Evolutionary conservation across 2,329 filamentous ascomycete species (phyloP).

Genomic region (Sporothrix schenckii): DNA sequence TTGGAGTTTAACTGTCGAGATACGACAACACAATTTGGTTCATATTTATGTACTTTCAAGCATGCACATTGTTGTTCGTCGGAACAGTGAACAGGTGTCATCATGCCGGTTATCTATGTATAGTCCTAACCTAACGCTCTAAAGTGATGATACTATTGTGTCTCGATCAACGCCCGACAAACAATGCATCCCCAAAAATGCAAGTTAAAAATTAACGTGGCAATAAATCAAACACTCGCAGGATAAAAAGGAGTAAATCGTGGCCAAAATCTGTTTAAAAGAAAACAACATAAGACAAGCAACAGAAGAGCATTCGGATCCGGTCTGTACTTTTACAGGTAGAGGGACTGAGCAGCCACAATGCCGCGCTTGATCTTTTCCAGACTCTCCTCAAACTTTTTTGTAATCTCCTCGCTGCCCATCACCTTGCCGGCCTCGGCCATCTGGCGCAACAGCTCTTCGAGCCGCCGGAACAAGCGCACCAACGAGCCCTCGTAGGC

Average conservation of each 20-base stretch:
- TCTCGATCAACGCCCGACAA: slow-evolving; percentile 21
- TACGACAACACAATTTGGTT: slow-evolving; percentile 3
- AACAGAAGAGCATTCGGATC: no score
- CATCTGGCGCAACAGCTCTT: slow-evolving; percentile 93
- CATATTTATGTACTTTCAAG: neutral
- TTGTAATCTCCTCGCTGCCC: slow-evolving; percentile 90
- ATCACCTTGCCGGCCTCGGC: slow-evolving; percentile 95
- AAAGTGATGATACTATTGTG: neutral
- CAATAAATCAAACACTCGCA: neutral
- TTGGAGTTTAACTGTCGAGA: slow-evolving; percentile 14
- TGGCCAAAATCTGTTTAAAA: neutral
- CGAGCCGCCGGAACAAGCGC: slow-evolving; percentile 89
- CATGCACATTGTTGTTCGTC: neutral
- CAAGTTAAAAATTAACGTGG: neutral
- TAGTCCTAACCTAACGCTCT: slow-evolving; percentile 1
- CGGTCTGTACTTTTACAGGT: slow-evolving; percentile 60
- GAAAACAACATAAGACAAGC: neutral
- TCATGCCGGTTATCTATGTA: neutral
- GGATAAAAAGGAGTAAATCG: neutral
- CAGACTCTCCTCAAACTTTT: slow-evolving; percentile 87
- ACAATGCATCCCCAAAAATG: neutral
- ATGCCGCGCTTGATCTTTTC: slow-evolving; percentile 89
- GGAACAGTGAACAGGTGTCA: slow-evolving; percentile 13
- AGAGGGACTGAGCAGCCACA: slow-evolving; percentile 91
- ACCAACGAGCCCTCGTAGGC: slow-evolving; percentile 97